Conservation (phyloP, 306 rosid species). For the Datisca glomerata region DNA sequence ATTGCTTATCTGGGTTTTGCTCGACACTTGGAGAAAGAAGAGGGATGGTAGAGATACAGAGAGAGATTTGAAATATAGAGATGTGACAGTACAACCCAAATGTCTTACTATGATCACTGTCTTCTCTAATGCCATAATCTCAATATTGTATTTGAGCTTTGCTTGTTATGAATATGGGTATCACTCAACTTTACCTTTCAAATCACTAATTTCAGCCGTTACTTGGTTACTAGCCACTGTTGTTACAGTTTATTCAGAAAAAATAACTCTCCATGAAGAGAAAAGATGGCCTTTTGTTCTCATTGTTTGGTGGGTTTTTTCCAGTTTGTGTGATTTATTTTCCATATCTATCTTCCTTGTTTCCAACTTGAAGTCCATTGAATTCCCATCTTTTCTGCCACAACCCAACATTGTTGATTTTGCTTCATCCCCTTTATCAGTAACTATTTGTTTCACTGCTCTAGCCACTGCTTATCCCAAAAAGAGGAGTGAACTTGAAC, state of each 20-base stretch:
- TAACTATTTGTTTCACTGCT: constrained; percentile 34
- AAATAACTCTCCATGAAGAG: constrained; percentile 7
- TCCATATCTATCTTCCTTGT: constrained; percentile 22
- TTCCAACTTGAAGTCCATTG: constrained; percentile 11
- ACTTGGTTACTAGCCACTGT: constrained; percentile 56
- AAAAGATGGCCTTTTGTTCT: constrained; percentile 49
- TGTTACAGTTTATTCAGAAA: constrained; percentile 29
- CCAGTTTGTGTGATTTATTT: constrained; percentile 16
- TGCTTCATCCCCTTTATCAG: constrained; percentile 40
- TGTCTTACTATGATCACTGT: constrained; percentile 18
- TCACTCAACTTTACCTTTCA: constrained; percentile 11
- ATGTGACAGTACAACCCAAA: constrained; percentile 2
- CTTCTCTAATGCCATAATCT: constrained; percentile 20
- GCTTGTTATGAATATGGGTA: constrained; percentile 22
- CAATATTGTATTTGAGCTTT: constrained; percentile 31
- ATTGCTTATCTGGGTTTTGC: constrained; percentile 45
- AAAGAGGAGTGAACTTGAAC: constrained; percentile 23
- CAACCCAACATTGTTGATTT: constrained; percentile 30
- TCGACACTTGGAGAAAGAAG: constrained; percentile 23
- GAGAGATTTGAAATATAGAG: constrained; percentile 5
- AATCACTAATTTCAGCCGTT: constrained; percentile 21
- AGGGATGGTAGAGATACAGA: not conserved
- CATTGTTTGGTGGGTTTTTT: constrained; percentile 54
- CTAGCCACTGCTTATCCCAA: constrained; percentile 15
- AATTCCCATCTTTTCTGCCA: constrained; percentile 30